Conservation (phyloP, 768 basidiomycete species). For the Termitomyces sp. region DNA sequence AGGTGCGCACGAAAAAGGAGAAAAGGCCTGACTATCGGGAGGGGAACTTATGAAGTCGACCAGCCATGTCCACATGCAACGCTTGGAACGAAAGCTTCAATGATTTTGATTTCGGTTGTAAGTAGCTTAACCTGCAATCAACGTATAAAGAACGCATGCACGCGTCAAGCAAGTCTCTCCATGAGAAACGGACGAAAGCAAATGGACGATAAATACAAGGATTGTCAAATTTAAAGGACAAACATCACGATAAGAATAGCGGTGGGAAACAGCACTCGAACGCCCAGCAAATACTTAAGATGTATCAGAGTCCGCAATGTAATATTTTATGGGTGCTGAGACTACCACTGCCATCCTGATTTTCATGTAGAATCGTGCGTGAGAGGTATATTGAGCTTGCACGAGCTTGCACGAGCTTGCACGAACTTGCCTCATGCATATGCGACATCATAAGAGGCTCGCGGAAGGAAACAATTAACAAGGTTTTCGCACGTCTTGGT, state of each 20-base stretch:
- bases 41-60: not conserved
- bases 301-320: not conserved
- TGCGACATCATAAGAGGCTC: slow-evolving; percentile 3
- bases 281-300: not conserved
- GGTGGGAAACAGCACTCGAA: not conserved
- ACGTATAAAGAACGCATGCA: not conserved
- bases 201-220: not conserved
- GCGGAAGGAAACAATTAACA: not conserved
- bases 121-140: not conserved
- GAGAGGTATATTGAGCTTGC: slow-evolving; percentile 10
- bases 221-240: not conserved
- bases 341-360: not conserved
- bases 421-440: not conserved
- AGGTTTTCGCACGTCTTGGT: slow-evolving; percentile 6
- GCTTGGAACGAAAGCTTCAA: not conserved
- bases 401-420: not conserved
- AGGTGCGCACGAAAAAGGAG: not conserved
- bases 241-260: not conserved
- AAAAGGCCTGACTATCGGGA: not conserved
- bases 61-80: not conserved
- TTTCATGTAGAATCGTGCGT: slow-evolving; percentile 6
- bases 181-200: not conserved
- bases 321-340: not conserved
- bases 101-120: not conserved
- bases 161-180: not conserved